Conservation (phyloP, 345 rosid species). For the Eucalyptus polybractea region DNA sequence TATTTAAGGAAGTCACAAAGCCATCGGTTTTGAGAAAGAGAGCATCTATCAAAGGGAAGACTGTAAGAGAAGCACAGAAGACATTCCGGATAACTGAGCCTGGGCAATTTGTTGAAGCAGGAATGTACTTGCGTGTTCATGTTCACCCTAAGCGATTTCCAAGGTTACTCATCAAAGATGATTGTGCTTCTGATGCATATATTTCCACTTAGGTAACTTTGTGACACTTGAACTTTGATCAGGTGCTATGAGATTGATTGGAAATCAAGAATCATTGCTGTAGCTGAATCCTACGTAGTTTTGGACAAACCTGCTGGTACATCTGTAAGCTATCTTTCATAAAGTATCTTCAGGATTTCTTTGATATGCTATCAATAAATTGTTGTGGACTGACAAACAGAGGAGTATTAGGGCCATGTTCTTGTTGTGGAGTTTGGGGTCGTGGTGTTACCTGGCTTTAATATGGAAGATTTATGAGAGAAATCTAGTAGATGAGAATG, state of each 20-base stretch:
- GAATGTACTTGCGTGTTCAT: conserved; percentile 78
- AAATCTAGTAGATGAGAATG: neutral
- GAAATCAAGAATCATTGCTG: conserved; percentile 67
- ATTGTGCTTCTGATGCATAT: neutral
- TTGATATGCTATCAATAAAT: neutral
- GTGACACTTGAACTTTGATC: neutral
- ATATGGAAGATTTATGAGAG: neutral
- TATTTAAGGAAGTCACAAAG: conserved; percentile 54
- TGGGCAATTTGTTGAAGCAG: conserved; percentile 60
- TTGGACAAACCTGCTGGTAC: conserved; percentile 96
- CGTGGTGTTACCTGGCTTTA: neutral
- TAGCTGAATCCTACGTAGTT: conserved; percentile 65
- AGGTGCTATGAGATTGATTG: conserved; percentile 93
- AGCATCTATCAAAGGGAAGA: conserved; percentile 70
- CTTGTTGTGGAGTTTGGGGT: neutral
- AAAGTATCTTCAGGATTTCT: neutral
- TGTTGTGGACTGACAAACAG: neutral
- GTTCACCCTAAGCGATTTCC: conserved; percentile 95
- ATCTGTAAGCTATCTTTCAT: conserved; percentile 41
- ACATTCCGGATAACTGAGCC: conserved; percentile 62
- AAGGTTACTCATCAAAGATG: conserved; percentile 21
- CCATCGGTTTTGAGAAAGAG: conserved; percentile 57
- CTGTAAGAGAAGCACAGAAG: conserved; percentile 82
- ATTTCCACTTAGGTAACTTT: neutral
- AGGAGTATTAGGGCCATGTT: neutral